phyloP scores from a whole-genome alignment of 305 asterid species.

The Solanum hybrid region DNA sequence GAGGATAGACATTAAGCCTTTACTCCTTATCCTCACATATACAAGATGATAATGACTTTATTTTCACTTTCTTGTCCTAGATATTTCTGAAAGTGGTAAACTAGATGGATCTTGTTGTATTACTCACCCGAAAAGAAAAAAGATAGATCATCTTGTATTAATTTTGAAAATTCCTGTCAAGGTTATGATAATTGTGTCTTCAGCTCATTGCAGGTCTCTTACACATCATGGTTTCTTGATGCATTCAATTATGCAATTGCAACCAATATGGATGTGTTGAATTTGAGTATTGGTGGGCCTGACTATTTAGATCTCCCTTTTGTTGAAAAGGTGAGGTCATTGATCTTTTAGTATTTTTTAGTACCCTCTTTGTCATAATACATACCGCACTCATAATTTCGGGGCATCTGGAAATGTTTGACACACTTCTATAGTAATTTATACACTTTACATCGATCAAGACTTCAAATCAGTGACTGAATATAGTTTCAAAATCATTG shows the following conservation, averaged over 20 bases:
- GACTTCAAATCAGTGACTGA: not conserved
- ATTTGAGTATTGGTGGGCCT: constrained; percentile 98
- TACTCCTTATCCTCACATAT: not conserved
- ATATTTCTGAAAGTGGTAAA: not conserved
- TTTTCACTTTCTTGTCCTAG: not conserved
- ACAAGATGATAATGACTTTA: not conserved
- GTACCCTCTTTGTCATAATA: not conserved
- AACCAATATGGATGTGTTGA: constrained; percentile 90
- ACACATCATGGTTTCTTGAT: constrained; percentile 99
- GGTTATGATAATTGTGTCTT: constrained; percentile 75
- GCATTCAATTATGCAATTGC: constrained; percentile 99
- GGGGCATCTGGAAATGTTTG: not conserved
- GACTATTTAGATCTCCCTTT: constrained; percentile 94
- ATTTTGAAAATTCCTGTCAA: constrained; percentile 17
- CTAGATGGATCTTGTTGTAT: not conserved
- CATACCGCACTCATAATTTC: not conserved
- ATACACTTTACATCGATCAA: not conserved
- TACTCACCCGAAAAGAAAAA: not conserved
- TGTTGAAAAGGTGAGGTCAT: constrained; percentile 69
- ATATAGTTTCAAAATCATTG: not conserved
- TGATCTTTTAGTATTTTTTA: not conserved
- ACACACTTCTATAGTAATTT: not conserved
- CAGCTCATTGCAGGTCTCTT: constrained; percentile 99
- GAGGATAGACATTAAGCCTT: not conserved
- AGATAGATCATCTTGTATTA: not conserved